phyloP scores from a whole-genome alignment of 257 asterid genomes.

The Penstemon eatonii region DNA sequence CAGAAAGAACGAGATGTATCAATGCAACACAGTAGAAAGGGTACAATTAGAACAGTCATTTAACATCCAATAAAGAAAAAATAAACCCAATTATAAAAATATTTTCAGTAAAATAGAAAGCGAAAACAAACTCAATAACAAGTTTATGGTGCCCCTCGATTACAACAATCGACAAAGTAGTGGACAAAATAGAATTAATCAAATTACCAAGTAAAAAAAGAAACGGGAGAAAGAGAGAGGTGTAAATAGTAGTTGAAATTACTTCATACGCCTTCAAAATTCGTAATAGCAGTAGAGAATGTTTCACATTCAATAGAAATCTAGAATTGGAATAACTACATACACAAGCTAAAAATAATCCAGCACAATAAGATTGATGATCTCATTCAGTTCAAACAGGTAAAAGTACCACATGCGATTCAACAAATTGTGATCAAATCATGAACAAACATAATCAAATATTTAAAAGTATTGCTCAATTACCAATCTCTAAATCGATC shows the following conservation, averaged over 20 bases:
- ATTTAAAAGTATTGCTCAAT: not conserved
- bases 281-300: not conserved
- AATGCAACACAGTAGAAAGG: not conserved
- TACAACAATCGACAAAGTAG: conserved; percentile 6
- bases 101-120: not conserved
- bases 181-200: not conserved
- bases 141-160: not conserved
- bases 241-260: not conserved
- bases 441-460: conserved; percentile 14
- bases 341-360: not conserved
- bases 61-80: conserved; percentile 4
- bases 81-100: not conserved
- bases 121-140: not conserved
- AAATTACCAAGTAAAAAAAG: not conserved
- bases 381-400: not conserved
- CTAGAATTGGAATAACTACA: conserved; percentile 2
- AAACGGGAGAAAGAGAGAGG: not conserved
- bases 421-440: not conserved
- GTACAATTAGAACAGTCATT: not conserved
- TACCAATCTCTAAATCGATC: conserved; percentile 8
- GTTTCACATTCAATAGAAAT: conserved; percentile 10
- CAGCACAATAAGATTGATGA: not conserved
- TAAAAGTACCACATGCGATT: conserved; percentile 22
- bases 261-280: not conserved
- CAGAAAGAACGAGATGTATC: conserved; percentile 8